phyloP scores from a whole-genome alignment of 768 basidiomycete species.

The Chlorophyllum brunneum region DNA sequence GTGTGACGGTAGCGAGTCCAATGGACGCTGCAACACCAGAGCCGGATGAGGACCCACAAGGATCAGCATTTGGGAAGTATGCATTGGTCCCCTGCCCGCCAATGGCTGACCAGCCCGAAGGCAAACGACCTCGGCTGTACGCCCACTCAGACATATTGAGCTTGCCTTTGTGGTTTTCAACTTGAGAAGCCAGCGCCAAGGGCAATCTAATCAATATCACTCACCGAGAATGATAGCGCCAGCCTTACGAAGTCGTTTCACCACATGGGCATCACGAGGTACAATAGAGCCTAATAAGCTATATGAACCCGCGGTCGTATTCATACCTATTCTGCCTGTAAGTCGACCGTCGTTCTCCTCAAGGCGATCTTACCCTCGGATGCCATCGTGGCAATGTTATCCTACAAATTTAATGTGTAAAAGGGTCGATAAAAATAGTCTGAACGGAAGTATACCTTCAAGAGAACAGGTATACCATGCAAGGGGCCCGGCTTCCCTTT shows the following conservation, averaged over 20 bases:
- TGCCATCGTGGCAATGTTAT: constrained; percentile 44
- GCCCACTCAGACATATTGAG: constrained; percentile 56
- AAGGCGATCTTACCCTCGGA: constrained; percentile 30
- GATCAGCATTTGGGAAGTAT: constrained; percentile 47
- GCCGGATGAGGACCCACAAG: constrained; percentile 57
- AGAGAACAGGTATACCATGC: constrained; percentile 50
- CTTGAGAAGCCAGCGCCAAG: background rate
- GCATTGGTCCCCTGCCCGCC: constrained; percentile 48
- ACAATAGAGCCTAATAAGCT: constrained; percentile 38
- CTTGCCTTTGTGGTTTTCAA: constrained; percentile 34
- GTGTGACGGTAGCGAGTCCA: constrained; percentile 42
- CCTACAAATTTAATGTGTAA: constrained; percentile 22
- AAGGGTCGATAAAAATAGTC: background rate
- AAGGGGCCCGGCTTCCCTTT: constrained; percentile 41
- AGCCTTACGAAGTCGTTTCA: constrained; percentile 37
- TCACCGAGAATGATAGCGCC: constrained; percentile 44
- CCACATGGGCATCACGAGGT: constrained; percentile 42
- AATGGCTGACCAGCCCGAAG: constrained; percentile 59
- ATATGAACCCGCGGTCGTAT: constrained; percentile 44
- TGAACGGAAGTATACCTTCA: constrained; percentile 33
- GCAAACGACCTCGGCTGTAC: constrained; percentile 40
- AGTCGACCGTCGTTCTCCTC: background rate
- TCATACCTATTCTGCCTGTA: constrained; percentile 30
- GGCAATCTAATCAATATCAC: background rate
- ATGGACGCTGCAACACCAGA: constrained; percentile 53